phyloP scores from a whole-genome alignment of 306 rosid species.

The Medicago ruthenica region DNA sequence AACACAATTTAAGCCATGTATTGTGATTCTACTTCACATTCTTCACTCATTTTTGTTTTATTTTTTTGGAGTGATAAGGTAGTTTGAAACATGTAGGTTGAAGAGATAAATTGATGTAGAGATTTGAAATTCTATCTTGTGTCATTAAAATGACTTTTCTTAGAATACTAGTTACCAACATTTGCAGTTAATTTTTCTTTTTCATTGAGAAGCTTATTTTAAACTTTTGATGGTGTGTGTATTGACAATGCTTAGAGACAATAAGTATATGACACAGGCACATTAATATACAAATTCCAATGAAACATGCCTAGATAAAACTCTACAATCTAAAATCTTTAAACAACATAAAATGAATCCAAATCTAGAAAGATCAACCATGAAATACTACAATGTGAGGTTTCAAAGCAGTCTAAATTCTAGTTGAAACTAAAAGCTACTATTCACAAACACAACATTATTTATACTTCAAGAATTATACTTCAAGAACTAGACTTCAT shows the following conservation, averaged over 20 bases:
- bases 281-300: conserved; percentile 26
- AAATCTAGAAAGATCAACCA: conserved; percentile 48
- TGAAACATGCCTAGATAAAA: conserved; percentile 37
- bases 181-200: background rate
- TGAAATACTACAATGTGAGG: conserved; percentile 26
- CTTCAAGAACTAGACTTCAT: conserved; percentile 79
- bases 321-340: conserved; percentile 48
- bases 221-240: background rate
- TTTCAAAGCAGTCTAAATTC: conserved; percentile 48
- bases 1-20: no score
- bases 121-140: no score
- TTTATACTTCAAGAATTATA: conserved; percentile 63
- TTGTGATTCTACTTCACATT: no score
- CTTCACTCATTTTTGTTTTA: no score
- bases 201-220: background rate
- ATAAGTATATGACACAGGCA: conserved; percentile 28
- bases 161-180: background rate
- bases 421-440: conserved; percentile 44
- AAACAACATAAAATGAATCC: conserved; percentile 38
- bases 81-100: background rate
- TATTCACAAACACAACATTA: conserved; percentile 46
- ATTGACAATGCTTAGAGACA: conserved; percentile 8
- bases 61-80: no score
- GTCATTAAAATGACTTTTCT: background rate
- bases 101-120: background rate